These are phyloP conservation scores for Leptoxyphium fumago DNA, from an alignment of 2,329 filamentous ascomycete genomes.

Conservation along the genomic window DNA sequence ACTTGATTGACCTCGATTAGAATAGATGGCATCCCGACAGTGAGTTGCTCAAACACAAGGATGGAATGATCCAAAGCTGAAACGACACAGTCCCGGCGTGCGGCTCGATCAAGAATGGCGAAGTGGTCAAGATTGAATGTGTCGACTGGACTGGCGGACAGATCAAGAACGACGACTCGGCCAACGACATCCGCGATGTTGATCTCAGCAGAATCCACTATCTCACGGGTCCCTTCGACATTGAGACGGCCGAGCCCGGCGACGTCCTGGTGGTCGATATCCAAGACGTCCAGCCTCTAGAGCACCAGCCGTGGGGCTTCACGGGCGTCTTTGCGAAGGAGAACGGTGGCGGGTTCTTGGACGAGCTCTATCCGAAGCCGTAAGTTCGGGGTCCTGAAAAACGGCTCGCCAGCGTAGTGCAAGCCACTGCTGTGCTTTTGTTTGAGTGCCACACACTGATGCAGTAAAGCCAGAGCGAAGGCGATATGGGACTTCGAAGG, in stretches of 20 bases:
- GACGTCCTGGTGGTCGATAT: conserved; percentile 80
- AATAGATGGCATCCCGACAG: conserved; percentile 91
- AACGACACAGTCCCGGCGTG: conserved; percentile 50
- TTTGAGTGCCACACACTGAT: conserved; percentile 3
- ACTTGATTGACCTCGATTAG: conserved; percentile 26
- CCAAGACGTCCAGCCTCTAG: conserved; percentile 79
- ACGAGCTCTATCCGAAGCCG: conserved; percentile 75
- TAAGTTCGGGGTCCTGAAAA: no score
- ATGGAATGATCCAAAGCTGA: neutral
- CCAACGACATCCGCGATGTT: conserved; percentile 75
- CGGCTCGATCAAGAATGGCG: conserved; percentile 61
- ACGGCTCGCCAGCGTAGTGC: no score
- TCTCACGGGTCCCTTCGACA: conserved; percentile 75
- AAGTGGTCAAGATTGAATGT: conserved; percentile 89
- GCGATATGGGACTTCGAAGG: conserved; percentile 68
- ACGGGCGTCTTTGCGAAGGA: conserved; percentile 65
- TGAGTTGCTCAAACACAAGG: conserved; percentile 25
- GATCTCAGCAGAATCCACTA: conserved; percentile 79
- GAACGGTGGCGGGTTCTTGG: conserved; percentile 80
- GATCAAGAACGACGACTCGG: conserved; percentile 75
- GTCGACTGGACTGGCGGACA: conserved; percentile 64
- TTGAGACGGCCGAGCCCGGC: conserved; percentile 70
- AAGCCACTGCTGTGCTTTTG: conserved; percentile 6
- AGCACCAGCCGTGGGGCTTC: conserved; percentile 81
- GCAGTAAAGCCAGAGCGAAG: conserved; percentile 41